Conservation (phyloP, 2,329 filamentous ascomycete genomes). For the Ophiocordyceps camponoti-saundersi region DNA sequence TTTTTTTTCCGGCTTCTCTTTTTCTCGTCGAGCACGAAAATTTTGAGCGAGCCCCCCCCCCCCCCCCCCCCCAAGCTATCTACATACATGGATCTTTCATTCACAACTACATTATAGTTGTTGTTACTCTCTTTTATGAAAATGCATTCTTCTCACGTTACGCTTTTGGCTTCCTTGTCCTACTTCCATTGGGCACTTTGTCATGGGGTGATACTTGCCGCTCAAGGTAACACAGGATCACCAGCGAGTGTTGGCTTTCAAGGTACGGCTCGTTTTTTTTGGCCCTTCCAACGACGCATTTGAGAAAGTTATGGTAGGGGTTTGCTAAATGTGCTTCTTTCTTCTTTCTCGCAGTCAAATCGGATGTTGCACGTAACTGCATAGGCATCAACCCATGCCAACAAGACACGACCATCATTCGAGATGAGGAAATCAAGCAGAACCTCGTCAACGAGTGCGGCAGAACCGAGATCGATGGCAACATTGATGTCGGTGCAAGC, state of each 20-base stretch:
- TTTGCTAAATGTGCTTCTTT: too few species aligned
- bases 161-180: background rate
- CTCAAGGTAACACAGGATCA: background rate
- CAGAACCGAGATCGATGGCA: constrained; percentile 40
- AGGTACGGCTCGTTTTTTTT: background rate
- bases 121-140: background rate
- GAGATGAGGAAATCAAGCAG: constrained; percentile 32
- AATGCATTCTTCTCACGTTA: background rate
- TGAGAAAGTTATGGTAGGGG: too few species aligned
- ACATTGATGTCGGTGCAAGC: constrained; percentile 42
- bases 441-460: constrained; percentile 44
- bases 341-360: background rate
- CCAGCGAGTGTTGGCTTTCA: background rate
- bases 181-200: background rate
- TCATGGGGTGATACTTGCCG: background rate
- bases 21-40: too few species aligned
- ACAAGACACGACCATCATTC: constrained; percentile 46
- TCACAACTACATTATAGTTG: background rate
- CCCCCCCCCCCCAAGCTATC: too few species aligned
- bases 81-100: too few species aligned
- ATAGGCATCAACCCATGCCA: constrained; percentile 50
- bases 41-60: too few species aligned
- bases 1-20: too few species aligned
- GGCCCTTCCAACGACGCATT: background rate
- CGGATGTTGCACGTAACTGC: constrained; percentile 24